Evolutionary conservation across 2,329 filamentous ascomycete species (phyloP).

Genomic region (Ophiostoma montium): DNA sequence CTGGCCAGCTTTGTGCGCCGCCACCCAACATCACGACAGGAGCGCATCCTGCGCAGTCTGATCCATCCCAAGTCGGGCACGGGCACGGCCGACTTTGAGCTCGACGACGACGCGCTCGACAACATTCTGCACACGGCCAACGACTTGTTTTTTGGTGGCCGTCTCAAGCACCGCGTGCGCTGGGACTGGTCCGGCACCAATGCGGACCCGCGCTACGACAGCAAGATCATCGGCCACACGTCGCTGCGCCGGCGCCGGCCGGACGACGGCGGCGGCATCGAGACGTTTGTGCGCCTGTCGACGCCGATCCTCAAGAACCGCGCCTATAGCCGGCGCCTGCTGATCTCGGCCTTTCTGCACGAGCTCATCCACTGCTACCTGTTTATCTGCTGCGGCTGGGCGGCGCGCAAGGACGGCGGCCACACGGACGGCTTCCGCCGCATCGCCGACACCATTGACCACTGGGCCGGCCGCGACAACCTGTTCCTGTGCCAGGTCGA

Average conservation of each 20-base stretch:
- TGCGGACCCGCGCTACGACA: conserved; percentile 34
- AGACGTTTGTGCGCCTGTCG: conserved; percentile 49
- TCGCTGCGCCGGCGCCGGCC: conserved; percentile 39
- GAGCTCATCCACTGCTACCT: conserved; percentile 55
- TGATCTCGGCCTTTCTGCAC: conserved; percentile 52
- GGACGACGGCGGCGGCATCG: conserved; percentile 35
- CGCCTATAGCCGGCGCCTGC: conserved; percentile 42
- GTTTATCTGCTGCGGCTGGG: conserved; percentile 47
- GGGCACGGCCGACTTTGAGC: conserved; percentile 33
- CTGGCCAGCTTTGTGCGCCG: conserved; percentile 30
- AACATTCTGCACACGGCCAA: conserved; percentile 48
- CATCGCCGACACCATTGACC: conserved; percentile 46
- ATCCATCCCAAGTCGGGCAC: conserved; percentile 36
- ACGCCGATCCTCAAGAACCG: conserved; percentile 40
- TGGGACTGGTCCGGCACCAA: conserved; percentile 47
- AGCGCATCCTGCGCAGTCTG: conserved; percentile 42
- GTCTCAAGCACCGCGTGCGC: conserved; percentile 39
- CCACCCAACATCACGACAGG: conserved; percentile 35
- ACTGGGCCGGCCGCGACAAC: conserved; percentile 42
- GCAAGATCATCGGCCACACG: conserved; percentile 47
- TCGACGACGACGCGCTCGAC: conserved; percentile 42
- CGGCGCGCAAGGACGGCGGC: conserved; percentile 39
- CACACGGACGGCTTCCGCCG: conserved; percentile 45
- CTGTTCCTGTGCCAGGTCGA: conserved; percentile 45
- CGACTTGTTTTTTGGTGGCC: conserved; percentile 46